These are phyloP conservation scores for Fraxinus angustifolia DNA, from an alignment of 305 asterid genomes.

Conservation along the genomic window DNA sequence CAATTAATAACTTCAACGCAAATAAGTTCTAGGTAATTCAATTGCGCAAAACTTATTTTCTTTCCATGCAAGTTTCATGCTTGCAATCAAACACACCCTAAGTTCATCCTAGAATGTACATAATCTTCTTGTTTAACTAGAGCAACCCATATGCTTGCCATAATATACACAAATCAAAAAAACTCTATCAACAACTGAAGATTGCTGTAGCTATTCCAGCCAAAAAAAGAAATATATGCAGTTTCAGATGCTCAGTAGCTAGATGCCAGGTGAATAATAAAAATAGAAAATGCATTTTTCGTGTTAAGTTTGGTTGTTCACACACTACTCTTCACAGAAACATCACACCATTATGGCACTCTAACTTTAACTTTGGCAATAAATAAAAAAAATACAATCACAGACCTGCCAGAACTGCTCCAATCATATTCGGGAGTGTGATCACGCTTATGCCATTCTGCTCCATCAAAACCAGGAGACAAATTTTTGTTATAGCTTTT, in stretches of 20 bases:
- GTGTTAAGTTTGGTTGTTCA: neutral
- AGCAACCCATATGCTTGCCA: neutral
- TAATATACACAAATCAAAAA: neutral
- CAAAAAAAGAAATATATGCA: neutral
- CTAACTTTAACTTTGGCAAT: neutral
- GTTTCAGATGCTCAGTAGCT: neutral
- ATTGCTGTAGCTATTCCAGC: neutral
- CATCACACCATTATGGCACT: neutral
- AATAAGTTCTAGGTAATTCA: too few species aligned
- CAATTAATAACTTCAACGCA: too few species aligned
- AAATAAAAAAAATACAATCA: conserved; percentile 18
- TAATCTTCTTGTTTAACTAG: neutral
- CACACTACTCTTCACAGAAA: neutral
- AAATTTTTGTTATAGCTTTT: conserved; percentile 31
- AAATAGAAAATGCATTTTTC: neutral
- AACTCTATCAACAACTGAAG: neutral
- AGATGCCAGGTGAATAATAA: neutral
- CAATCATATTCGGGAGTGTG: conserved; percentile 49
- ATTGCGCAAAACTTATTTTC: too few species aligned
- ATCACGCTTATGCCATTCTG: conserved; percentile 39
- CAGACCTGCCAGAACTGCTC: conserved; percentile 61
- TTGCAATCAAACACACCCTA: too few species aligned
- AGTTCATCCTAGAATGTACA: neutral
- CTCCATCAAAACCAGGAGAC: conserved; percentile 69
- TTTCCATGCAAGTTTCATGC: too few species aligned